These are phyloP conservation scores for Mycena rebaudengoi DNA, from an alignment of 768 basidiomycete genomes.

Conservation along the genomic window DNA sequence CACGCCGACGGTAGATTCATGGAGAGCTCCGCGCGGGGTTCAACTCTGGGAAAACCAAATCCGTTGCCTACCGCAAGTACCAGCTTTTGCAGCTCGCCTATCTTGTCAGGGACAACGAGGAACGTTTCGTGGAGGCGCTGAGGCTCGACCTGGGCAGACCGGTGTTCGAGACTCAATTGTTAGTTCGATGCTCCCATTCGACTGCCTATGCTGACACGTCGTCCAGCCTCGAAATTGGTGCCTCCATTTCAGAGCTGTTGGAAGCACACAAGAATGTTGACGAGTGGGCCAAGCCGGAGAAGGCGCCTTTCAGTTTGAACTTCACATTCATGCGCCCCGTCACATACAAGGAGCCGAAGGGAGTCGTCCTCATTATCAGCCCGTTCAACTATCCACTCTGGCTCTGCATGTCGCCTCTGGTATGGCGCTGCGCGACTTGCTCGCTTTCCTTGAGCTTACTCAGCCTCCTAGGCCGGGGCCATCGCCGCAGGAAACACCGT, in stretches of 20 bases:
- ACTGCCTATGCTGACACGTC: not conserved
- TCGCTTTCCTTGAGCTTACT: not conserved
- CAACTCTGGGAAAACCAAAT: conserved; percentile 67
- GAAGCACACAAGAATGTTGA: conserved; percentile 69
- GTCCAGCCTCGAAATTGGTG: conserved; percentile 67
- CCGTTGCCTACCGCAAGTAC: conserved; percentile 74
- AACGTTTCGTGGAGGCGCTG: conserved; percentile 67
- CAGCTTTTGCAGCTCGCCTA: conserved; percentile 82
- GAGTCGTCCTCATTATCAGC: conserved; percentile 71
- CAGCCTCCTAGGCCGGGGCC: conserved; percentile 60
- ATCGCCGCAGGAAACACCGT: conserved; percentile 82
- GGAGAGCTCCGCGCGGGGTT: conserved; percentile 65
- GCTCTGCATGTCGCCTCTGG: conserved; percentile 65
- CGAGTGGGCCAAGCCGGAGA: conserved; percentile 77
- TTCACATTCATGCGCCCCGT: conserved; percentile 68
- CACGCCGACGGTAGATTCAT: conserved; percentile 55
- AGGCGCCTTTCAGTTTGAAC: conserved; percentile 61
- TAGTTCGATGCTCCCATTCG: conserved; percentile 9
- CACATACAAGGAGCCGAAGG: conserved; percentile 81
- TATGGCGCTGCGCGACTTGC: conserved; percentile 38
- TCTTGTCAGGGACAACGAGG: conserved; percentile 75
- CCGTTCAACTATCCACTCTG: conserved; percentile 83
- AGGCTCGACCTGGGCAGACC: conserved; percentile 71
- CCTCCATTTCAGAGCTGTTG: conserved; percentile 60
- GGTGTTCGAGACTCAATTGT: conserved; percentile 63